These are phyloP conservation scores for Elsinoe perseae DNA, from an alignment of 2,329 filamentous ascomycete genomes.

Conservation along the genomic window DNA sequence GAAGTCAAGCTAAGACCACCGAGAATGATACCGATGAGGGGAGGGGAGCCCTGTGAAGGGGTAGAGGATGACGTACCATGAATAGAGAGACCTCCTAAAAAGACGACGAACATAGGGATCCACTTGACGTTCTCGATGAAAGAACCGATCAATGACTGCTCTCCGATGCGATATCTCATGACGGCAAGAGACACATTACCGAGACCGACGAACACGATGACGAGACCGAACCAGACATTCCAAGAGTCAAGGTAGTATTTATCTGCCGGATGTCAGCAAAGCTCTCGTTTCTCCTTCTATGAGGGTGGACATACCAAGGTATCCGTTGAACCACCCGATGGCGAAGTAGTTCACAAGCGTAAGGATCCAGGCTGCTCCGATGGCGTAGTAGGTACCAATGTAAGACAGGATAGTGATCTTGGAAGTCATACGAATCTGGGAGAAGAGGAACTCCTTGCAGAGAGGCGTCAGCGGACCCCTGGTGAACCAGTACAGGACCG, in stretches of 20 bases:
- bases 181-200: slow-evolving; percentile 55
- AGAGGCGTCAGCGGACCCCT: slow-evolving; percentile 58
- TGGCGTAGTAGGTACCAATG: slow-evolving; percentile 64
- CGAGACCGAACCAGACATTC: slow-evolving; percentile 54
- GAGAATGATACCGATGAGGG: not conserved
- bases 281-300: not conserved
- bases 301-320: slow-evolving; percentile 31
- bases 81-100: slow-evolving; percentile 13
- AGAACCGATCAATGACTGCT: slow-evolving; percentile 43
- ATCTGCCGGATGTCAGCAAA: slow-evolving; percentile 32
- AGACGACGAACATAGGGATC: slow-evolving; percentile 44
- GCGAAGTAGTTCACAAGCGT: slow-evolving; percentile 64
- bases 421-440: slow-evolving; percentile 55
- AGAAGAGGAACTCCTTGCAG: slow-evolving; percentile 53
- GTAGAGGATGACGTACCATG: slow-evolving; percentile 22
- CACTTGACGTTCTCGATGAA: slow-evolving; percentile 55
- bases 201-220: slow-evolving; percentile 57
- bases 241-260: slow-evolving; percentile 62
- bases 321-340: slow-evolving; percentile 62
- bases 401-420: slow-evolving; percentile 67
- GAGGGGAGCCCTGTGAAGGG: not conserved
- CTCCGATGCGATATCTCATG: slow-evolving; percentile 54
- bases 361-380: slow-evolving; percentile 59
- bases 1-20: no score
- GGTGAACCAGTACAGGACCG: slow-evolving; percentile 53